Percentiles rank a stretch among this genome's conserved stretches.
phyloP scores from a whole-genome alignment of 768 basidiomycete species.

The Cubamyces sp. region DNA sequence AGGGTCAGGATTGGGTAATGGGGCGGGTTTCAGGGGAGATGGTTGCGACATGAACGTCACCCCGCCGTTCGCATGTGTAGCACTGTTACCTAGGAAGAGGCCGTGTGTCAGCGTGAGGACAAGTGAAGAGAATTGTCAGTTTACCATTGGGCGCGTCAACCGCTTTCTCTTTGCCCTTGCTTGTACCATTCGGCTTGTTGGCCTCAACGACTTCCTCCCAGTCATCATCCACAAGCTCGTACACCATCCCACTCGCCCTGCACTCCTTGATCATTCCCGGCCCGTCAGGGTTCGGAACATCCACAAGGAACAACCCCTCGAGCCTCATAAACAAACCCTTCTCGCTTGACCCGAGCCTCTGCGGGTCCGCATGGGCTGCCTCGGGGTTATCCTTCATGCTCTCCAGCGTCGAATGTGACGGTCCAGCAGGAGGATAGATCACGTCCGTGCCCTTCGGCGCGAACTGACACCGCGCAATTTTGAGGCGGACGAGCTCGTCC shows the following conservation, averaged over 20 bases:
- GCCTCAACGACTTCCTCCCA: constrained; percentile 49
- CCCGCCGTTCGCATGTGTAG: constrained; percentile 20
- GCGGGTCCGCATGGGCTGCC: constrained; percentile 28
- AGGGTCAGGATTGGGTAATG: constrained; percentile 38
- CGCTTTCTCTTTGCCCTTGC: constrained; percentile 39
- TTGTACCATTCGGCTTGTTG: constrained; percentile 25
- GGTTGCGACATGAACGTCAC: constrained; percentile 35
- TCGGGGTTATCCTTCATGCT: constrained; percentile 38
- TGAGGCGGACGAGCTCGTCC: constrained; percentile 82
- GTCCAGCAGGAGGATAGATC: constrained; percentile 66
- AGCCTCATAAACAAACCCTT: constrained; percentile 76
- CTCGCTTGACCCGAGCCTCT: constrained; percentile 49
- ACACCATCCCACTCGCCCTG: constrained; percentile 72
- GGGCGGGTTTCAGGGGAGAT: constrained; percentile 38
- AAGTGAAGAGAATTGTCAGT: neutral
- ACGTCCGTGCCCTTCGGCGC: constrained; percentile 66
- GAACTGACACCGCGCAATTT: constrained; percentile 65
- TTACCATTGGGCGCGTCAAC: neutral
- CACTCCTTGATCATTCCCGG: constrained; percentile 53
- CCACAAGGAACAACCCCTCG: constrained; percentile 66
- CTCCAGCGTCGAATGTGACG: constrained; percentile 36
- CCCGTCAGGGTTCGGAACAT: constrained; percentile 49
- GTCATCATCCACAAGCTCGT: constrained; percentile 76
- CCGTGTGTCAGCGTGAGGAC: neutral
- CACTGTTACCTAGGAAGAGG: neutral